These are phyloP conservation scores for Colletotrichum somersetense DNA, from an alignment of 2,329 filamentous ascomycete genomes.

Conservation along the genomic window DNA sequence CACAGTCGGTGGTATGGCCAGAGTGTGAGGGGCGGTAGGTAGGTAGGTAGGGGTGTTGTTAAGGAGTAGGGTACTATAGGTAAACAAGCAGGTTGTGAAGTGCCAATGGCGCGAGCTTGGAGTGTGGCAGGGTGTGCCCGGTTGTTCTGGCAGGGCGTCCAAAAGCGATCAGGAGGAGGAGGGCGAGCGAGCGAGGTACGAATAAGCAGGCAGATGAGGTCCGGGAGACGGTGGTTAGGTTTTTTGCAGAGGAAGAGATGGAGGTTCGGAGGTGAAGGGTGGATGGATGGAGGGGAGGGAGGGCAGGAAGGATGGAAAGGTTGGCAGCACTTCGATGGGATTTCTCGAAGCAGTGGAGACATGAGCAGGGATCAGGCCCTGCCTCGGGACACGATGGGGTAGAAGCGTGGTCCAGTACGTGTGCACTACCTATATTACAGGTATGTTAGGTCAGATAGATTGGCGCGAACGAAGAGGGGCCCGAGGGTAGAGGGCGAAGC, in stretches of 20 bases:
- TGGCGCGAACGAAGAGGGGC: slow-evolving; percentile 36
- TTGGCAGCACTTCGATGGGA: slow-evolving; percentile 34
- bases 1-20: slow-evolving; percentile 31
- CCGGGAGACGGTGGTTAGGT: not conserved
- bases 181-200: slow-evolving; percentile 16
- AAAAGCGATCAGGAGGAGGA: not conserved
- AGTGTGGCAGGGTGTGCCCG: slow-evolving; percentile 39
- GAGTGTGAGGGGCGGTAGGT: slow-evolving; percentile 21
- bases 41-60: slow-evolving; percentile 15
- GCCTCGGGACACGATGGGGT: slow-evolving; percentile 33
- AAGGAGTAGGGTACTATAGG: slow-evolving; percentile 13
- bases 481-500: slow-evolving; percentile 44
- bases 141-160: slow-evolving; percentile 40
- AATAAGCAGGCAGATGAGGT: slow-evolving; percentile 12
- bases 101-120: slow-evolving; percentile 35
- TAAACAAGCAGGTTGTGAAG: slow-evolving; percentile 30
- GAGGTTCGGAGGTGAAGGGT: slow-evolving; percentile 6
- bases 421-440: too few relatives aligned
- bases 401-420: slow-evolving; percentile 26
- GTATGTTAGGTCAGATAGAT: slow-evolving; percentile 14
- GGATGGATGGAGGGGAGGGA: not conserved
- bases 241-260: slow-evolving; percentile 16
- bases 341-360: slow-evolving; percentile 44
- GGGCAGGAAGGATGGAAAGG: slow-evolving; percentile 16
- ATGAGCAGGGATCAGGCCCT: slow-evolving; percentile 29